Percentiles rank a stretch among this genome's conserved stretches.
phyloP scores from a whole-genome alignment of 208 protist species.

The Trypanosoma platydactyli region DNA sequence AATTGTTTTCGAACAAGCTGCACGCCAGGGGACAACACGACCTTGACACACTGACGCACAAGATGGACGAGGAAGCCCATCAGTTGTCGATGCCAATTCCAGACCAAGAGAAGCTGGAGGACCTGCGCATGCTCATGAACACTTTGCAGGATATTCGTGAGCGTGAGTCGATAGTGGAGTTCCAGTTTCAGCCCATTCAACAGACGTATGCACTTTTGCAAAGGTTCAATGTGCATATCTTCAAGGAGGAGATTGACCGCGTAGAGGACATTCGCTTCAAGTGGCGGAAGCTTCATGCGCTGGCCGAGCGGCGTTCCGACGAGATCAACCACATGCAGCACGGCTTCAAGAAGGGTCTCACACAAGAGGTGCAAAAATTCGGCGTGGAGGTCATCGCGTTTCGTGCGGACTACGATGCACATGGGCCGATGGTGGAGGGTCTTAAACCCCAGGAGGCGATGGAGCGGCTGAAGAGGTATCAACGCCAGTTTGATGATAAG shows the following conservation, averaged over 20 bases:
- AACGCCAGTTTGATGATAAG: constrained; percentile 95
- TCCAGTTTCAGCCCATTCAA: constrained; percentile 93
- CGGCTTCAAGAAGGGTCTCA: constrained; percentile 93
- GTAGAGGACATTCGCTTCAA: constrained; percentile 93
- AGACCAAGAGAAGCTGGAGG: constrained; percentile 94
- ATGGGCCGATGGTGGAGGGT: constrained; percentile 95
- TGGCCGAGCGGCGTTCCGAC: constrained; percentile 76
- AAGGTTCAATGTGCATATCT: constrained; percentile 88
- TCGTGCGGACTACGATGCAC: constrained; percentile 94
- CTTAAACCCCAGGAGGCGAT: constrained; percentile 93
- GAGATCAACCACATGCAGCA: constrained; percentile 92
- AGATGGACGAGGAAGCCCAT: constrained; percentile 93
- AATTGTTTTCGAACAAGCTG: constrained; percentile 93
- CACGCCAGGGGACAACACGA: constrained; percentile 90
- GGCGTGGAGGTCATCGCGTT: constrained; percentile 91
- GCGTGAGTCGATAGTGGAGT: constrained; percentile 92
- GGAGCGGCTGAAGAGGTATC: constrained; percentile 94
- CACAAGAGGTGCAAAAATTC: constrained; percentile 94
- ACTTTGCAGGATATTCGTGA: constrained; percentile 91
- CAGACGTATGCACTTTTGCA: constrained; percentile 93
- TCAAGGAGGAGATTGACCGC: constrained; percentile 96
- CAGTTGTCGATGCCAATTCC: constrained; percentile 90
- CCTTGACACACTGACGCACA: constrained; percentile 88
- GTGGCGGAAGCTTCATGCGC: constrained; percentile 91
- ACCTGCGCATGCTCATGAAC: constrained; percentile 94